Conservation (phyloP, 306 rosid species). For the Alnus glutinosa region DNA sequence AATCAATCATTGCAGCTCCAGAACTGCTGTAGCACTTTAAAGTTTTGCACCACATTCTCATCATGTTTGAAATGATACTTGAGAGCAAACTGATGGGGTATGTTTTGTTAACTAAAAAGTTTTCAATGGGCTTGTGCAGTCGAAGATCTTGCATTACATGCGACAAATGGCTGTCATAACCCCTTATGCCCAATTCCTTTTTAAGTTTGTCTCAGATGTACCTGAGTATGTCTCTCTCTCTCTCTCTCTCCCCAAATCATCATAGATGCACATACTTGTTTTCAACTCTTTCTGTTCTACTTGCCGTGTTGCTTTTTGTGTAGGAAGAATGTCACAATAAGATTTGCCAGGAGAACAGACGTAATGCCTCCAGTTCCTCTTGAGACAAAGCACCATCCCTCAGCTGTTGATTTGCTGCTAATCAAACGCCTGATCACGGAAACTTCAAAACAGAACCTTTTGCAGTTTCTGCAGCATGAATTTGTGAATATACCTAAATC, state of each 20-base stretch:
- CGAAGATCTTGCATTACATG: conserved; percentile 93
- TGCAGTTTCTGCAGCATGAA: conserved; percentile 95
- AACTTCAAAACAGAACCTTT: conserved; percentile 77
- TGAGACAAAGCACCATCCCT: conserved; percentile 96
- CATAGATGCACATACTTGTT: conserved; percentile 21
- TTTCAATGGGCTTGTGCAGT: conserved; percentile 58
- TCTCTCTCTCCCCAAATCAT: conserved; percentile 17
- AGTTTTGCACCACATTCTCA: conserved; percentile 14
- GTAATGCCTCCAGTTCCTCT: conserved; percentile 95
- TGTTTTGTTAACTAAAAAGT: conserved; percentile 26
- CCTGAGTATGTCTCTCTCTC: conserved; percentile 64
- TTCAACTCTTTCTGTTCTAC: conserved; percentile 20
- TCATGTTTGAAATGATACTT: conserved; percentile 16
- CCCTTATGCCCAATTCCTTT: conserved; percentile 73
- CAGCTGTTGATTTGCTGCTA: conserved; percentile 84
- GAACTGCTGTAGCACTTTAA: conserved; percentile 13
- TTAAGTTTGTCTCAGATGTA: conserved; percentile 76
- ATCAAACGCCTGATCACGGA: conserved; percentile 87
- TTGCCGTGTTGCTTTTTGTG: conserved; percentile 25
- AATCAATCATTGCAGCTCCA: conserved; percentile 17
- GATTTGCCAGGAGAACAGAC: conserved; percentile 92
- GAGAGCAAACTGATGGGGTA: not conserved
- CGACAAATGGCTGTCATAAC: conserved; percentile 88
- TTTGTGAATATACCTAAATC: conserved; percentile 85
- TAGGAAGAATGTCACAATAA: conserved; percentile 84